These are phyloP conservation scores for Hymenoscyphus fructigenus DNA, from an alignment of 2,329 filamentous ascomycete species.

Conservation along the genomic window DNA sequence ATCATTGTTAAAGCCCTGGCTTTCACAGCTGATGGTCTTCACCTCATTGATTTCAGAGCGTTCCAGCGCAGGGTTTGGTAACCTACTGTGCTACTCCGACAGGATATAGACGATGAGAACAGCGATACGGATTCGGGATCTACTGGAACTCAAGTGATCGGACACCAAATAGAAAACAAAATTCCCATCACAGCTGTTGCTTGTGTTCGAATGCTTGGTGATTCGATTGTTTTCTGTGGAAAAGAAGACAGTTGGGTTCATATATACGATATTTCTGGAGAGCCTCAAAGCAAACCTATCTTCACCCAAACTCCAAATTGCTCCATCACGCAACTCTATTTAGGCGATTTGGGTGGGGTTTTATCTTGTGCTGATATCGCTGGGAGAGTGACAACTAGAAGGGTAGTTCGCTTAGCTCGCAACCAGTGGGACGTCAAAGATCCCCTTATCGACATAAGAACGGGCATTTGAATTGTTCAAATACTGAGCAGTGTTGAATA, in stretches of 20 bases:
- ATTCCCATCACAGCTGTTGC: conserved; percentile 28
- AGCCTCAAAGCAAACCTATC: conserved; percentile 18
- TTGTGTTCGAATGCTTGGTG: conserved; percentile 16
- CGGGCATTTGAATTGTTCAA: neutral
- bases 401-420: conserved; percentile 8
- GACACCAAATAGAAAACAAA: conserved; percentile 17
- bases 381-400: conserved; percentile 23
- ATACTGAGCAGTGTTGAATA: neutral
- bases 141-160: neutral
- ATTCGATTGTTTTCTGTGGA: conserved; percentile 29
- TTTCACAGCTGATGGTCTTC: conserved; percentile 36
- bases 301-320: conserved; percentile 32
- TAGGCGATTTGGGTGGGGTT: conserved; percentile 16
- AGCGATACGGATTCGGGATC: neutral
- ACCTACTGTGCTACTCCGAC: conserved; percentile 34
- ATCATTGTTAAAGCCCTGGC: conserved; percentile 29
- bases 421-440: conserved; percentile 9
- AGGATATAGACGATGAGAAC: conserved; percentile 25
- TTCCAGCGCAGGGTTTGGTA: conserved; percentile 39
- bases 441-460: conserved; percentile 15
- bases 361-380: conserved; percentile 34
- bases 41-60: conserved; percentile 37
- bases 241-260: conserved; percentile 31
- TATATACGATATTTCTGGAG: conserved; percentile 26
- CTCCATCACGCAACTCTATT: conserved; percentile 33